Conservation (phyloP, 140 eudicot genomes). For the Cichorium intybus region DNA sequence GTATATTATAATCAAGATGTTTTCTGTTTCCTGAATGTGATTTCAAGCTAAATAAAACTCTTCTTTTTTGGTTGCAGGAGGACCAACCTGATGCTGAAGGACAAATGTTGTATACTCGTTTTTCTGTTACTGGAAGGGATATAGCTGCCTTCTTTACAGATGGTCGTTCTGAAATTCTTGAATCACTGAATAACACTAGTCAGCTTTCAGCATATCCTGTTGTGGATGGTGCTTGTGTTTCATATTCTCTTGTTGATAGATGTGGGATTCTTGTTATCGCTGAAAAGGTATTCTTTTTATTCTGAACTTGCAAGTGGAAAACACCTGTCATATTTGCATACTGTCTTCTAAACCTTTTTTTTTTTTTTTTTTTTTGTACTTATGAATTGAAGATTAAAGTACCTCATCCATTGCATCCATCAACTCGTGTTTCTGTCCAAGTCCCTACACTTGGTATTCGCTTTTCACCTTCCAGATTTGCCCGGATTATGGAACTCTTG, state of each 20-base stretch:
- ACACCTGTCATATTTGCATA: conserved; percentile 4
- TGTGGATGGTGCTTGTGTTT: conserved; percentile 36
- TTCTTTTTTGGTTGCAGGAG: conserved; percentile 58
- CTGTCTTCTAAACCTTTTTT: conserved; percentile 1
- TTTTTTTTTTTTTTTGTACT: conserved; percentile 11
- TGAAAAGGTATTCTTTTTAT: conserved; percentile 64
- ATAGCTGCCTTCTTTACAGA: conserved; percentile 84
- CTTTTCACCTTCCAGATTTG: conserved; percentile 79
- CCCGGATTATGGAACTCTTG: conserved; percentile 68
- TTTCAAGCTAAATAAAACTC: conserved; percentile 8
- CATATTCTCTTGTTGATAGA: conserved; percentile 78
- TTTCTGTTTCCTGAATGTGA: conserved; percentile 5
- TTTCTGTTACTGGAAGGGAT: conserved; percentile 85
- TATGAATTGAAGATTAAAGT: conserved; percentile 63
- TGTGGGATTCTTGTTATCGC: conserved; percentile 87
- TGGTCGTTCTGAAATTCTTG: conserved; percentile 47
- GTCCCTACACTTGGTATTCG: conserved; percentile 88
- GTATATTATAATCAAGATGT: conserved; percentile 31
- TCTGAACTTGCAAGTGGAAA: conserved; percentile 2
- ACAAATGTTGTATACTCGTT: conserved; percentile 73
- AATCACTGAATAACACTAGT: conserved; percentile 26
- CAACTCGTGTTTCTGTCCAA: conserved; percentile 84
- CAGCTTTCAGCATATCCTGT: conserved; percentile 42
- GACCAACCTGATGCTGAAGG: conserved; percentile 49
- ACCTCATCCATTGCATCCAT: conserved; percentile 82